Conservation (phyloP, 2,329 filamentous ascomycete species). For the Exophiala xenobiotica region DNA sequence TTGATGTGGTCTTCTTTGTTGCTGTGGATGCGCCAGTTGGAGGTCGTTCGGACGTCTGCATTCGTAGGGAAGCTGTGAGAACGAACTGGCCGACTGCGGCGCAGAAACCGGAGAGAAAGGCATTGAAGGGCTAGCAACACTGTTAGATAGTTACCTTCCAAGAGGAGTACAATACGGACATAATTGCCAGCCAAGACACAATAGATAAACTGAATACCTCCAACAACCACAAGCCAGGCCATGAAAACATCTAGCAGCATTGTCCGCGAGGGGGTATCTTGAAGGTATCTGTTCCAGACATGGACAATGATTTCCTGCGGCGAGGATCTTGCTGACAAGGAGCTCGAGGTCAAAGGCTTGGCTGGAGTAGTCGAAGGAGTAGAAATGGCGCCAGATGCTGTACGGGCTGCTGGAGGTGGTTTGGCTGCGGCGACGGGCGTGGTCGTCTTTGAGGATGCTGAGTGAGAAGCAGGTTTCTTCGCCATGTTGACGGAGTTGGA, state of each 20-base stretch:
- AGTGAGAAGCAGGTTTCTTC: conserved; percentile 21
- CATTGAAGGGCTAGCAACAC: conserved; percentile 81
- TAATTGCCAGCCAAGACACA: conserved; percentile 91
- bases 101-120: conserved; percentile 92
- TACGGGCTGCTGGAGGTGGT: conserved; percentile 30
- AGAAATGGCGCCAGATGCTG: conserved; percentile 29
- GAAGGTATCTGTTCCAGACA: conserved; percentile 75
- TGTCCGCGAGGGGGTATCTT: conserved; percentile 81
- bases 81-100: conserved; percentile 97
- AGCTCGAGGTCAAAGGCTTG: conserved; percentile 22
- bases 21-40: conserved; percentile 25
- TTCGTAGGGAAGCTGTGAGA: conserved; percentile 82
- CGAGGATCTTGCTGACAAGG: conserved; percentile 42
- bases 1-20: conserved; percentile 64
- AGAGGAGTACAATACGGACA: conserved; percentile 56
- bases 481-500: conserved; percentile 23
- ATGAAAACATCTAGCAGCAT: conserved; percentile 92
- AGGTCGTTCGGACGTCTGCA: conserved; percentile 70
- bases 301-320: conserved; percentile 61
- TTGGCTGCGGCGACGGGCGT: conserved; percentile 31
- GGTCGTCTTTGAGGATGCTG: conserved; percentile 30
- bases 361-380: conserved; percentile 30
- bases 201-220: conserved; percentile 89
- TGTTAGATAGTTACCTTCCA: background rate
- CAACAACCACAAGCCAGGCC: conserved; percentile 79